Evolutionary conservation across 176 grass and related monocot species (phyloP).

Genomic region (Musa schizocarpa): DNA sequence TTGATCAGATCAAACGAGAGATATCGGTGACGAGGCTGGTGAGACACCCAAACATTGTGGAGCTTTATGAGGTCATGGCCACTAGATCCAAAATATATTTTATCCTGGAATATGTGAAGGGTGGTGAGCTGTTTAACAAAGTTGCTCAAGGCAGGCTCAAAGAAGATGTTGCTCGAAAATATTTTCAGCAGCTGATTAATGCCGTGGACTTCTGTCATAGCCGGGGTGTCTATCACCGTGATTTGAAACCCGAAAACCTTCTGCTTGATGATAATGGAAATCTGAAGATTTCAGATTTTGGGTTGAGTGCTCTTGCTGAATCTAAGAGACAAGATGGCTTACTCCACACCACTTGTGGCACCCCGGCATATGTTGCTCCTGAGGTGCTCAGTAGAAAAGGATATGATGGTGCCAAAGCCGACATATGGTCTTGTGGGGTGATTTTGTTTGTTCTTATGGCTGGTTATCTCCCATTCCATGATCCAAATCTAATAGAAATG

Average conservation of each 20-base stretch:
- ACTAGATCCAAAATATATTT: slow-evolving; percentile 11
- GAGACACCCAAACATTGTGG: slow-evolving; percentile 6
- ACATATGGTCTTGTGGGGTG: slow-evolving; percentile 16
- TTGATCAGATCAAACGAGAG: slow-evolving; percentile 16
- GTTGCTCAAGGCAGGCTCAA: slow-evolving; percentile 11
- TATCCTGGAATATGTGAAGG: slow-evolving; percentile 9
- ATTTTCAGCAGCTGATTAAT: slow-evolving; percentile 8
- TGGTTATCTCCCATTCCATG: slow-evolving; percentile 10
- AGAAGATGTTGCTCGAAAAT: slow-evolving; percentile 14
- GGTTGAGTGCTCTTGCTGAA: slow-evolving; percentile 11
- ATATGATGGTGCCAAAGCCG: slow-evolving; percentile 15
- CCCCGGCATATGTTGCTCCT: slow-evolving; percentile 17
- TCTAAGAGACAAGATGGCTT: slow-evolving; percentile 15
- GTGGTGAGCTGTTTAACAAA: slow-evolving; percentile 16
- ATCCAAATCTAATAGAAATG: slow-evolving; percentile 4
- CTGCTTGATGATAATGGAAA: slow-evolving; percentile 12
- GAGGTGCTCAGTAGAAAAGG: slow-evolving; percentile 7
- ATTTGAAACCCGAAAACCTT: slow-evolving; percentile 15
- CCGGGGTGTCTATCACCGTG: slow-evolving; percentile 14
- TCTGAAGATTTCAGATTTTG: slow-evolving; percentile 16
- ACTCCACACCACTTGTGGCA: slow-evolving; percentile 16
- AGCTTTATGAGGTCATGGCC: slow-evolving; percentile 19
- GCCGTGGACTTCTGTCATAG: slow-evolving; percentile 11
- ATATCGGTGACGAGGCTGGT: slow-evolving; percentile 9
- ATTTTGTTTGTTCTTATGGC: slow-evolving; percentile 16